phyloP scores from a whole-genome alignment of 495 filamentous ascomycete species.

The Aspergillus homomorphus region DNA sequence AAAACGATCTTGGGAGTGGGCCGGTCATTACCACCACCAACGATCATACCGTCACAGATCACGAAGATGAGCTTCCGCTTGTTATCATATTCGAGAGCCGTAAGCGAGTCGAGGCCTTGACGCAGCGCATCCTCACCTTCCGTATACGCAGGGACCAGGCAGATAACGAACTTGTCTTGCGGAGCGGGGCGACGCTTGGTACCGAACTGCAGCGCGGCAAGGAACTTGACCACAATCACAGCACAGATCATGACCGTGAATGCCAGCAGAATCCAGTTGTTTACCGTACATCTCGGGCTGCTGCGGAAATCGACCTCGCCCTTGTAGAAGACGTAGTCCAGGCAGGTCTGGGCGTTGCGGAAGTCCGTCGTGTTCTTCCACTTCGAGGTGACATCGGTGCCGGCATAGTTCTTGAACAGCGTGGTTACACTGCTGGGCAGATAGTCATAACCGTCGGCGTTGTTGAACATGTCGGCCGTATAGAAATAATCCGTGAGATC shows the following conservation, averaged over 20 bases:
- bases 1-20: conserved; percentile 97
- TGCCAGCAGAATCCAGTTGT: conserved; percentile 85
- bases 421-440: conserved; percentile 61
- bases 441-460: conserved; percentile 57
- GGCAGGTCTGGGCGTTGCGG: conserved; percentile 64
- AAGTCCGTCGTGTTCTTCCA: conserved; percentile 55
- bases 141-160: conserved; percentile 95
- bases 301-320: conserved; percentile 85
- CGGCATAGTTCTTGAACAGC: conserved; percentile 70
- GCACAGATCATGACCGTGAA: conserved; percentile 78
- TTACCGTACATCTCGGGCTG: conserved; percentile 72
- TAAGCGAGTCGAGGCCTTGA: conserved; percentile 90
- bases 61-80: conserved; percentile 93
- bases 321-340: conserved; percentile 78
- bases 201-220: conserved; percentile 91
- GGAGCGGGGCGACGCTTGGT: conserved; percentile 83
- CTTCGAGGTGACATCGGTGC: conserved; percentile 66
- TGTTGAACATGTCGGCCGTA: conserved; percentile 54
- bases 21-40: conserved; percentile 92
- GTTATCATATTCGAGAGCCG: conserved; percentile 93
- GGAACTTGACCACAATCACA: conserved; percentile 84
- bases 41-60: conserved; percentile 93
- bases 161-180: conserved; percentile 98
- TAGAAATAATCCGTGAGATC: conserved; percentile 91
- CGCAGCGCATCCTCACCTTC: conserved; percentile 93